Evolutionary conservation across 1,284 basidiomycete genomes (phyloP), one percentile per base, ranked within the genome.

Genomic region (Microstroma glucosiphilum): DNA sequence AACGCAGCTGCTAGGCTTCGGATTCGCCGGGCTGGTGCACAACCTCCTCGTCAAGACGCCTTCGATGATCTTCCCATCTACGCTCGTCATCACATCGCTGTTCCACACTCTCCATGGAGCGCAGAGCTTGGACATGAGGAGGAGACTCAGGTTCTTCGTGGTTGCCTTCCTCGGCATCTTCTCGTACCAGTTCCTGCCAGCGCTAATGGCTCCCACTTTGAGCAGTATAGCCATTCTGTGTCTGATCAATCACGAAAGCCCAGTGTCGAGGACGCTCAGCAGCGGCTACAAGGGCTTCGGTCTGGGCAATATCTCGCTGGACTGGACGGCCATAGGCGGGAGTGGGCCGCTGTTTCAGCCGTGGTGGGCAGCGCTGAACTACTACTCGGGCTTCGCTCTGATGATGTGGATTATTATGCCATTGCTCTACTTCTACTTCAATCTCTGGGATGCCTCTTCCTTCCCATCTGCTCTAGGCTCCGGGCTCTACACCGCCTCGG

Each of bases 231-330:
- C 82, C 0, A 69, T 83, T 4, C 78, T 84, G 1, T 84, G 83
- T 63, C 69, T 83, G 41, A 63, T 82, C 43, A 75, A 82, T 67
- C 82, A 82, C 63, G 61, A 73, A 56, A 79, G 71, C 49, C 81
- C 76, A 66, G 79, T 79, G 60, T 72, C 83, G 60, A 72, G 81
- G 13, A 80, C 79, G 0, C 74, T 84, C 15, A 81, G 82, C 40
- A 81, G 80, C n/a, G 83, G 82, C 11, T 83, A 83, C 65, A 71
- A 78, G 4, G 83, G 83, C 1, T 76, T 83, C n/a, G 83, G 83
- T 6, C 78, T 83, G 57, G 69, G 81, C 46, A 81, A 83, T 67
- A 78, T 83, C 60, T 82, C 72, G 12, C 71, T 84, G 42, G 83
- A 84, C 66, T 84, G 83, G 83, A 81, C 80, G 43, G 81, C 80